phyloP scores from a whole-genome alignment of 176 grass and related monocot genomes.

The Pontederia paniculata region DNA sequence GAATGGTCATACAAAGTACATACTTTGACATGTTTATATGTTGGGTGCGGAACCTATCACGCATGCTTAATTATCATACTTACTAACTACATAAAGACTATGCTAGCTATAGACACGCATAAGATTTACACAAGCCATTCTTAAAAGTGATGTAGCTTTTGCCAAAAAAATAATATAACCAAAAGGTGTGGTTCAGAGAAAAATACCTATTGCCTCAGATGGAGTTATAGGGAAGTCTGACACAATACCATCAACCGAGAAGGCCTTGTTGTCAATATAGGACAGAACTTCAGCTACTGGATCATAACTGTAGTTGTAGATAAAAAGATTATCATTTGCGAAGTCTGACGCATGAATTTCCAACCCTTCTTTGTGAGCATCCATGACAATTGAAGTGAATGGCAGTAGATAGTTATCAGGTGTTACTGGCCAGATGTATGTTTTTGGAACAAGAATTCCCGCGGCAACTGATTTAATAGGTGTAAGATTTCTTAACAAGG shows the following conservation, averaged over 20 bases:
- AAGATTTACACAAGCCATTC: background rate
- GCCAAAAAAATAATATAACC: background rate
- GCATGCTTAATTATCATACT: too few species aligned
- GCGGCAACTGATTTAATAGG: slow-evolving; percentile 78
- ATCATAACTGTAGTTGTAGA: too few species aligned
- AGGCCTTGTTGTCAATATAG: slow-evolving; percentile 65
- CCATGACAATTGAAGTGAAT: slow-evolving; percentile 47
- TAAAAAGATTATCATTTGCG: slow-evolving; percentile 58
- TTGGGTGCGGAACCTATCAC: too few species aligned
- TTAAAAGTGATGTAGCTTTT: too few species aligned
- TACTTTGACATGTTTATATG: too few species aligned
- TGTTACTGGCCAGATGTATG: slow-evolving; percentile 63
- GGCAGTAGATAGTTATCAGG: slow-evolving; percentile 59
- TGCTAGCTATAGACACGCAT: background rate
- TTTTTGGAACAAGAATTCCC: slow-evolving; percentile 92
- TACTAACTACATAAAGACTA: too few species aligned
- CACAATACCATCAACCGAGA: slow-evolving; percentile 85
- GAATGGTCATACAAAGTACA: too few species aligned
- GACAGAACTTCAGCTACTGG: slow-evolving; percentile 69
- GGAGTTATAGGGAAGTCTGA: slow-evolving; percentile 72
- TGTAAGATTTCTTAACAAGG: slow-evolving; percentile 76
- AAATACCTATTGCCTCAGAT: too few species aligned
- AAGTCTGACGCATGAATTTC: slow-evolving; percentile 79
- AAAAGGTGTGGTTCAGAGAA: background rate
- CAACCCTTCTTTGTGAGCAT: slow-evolving; percentile 73